These are phyloP conservation scores for Colletotrichum coccodes DNA, from an alignment of 2,329 filamentous ascomycete species.

Conservation along the genomic window DNA sequence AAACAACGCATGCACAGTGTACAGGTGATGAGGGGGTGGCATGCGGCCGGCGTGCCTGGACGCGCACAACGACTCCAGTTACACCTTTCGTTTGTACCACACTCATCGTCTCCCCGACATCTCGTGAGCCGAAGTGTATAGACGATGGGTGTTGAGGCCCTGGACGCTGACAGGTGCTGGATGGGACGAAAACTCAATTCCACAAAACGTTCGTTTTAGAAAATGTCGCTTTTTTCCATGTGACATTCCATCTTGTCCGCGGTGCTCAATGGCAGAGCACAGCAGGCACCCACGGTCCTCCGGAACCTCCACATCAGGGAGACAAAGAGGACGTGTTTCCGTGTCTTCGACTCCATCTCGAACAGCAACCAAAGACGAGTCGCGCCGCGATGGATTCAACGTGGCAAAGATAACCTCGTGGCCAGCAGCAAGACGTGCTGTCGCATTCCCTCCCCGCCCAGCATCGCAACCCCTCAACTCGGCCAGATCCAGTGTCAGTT, in stretches of 20 bases:
- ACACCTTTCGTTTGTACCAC: too few relatives aligned
- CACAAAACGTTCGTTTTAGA: too few relatives aligned
- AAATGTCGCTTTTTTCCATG: not conserved
- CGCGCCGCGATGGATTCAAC: not conserved
- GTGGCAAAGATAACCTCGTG: too few relatives aligned
- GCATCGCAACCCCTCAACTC: not conserved
- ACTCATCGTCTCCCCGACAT: not conserved
- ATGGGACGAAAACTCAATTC: slow-evolving; percentile 28
- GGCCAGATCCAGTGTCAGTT: too few relatives aligned
- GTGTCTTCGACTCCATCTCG: too few relatives aligned
- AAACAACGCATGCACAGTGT: not conserved
- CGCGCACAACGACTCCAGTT: not conserved
- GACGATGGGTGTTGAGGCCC: not conserved
- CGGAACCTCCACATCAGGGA: too few relatives aligned
- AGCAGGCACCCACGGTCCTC: not conserved
- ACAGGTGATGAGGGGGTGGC: not conserved
- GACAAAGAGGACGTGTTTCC: too few relatives aligned
- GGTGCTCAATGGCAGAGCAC: not conserved
- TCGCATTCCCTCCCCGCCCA: not conserved
- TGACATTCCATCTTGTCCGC: not conserved
- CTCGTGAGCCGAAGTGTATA: not conserved
- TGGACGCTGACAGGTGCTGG: not conserved
- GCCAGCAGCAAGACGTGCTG: too few relatives aligned
- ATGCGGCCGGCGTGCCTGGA: too few relatives aligned
- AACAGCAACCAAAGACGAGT: not conserved